Base-by-base conservation (phyloP, 2,329 filamentous ascomycete species). In the Nemania sp. region DNA sequence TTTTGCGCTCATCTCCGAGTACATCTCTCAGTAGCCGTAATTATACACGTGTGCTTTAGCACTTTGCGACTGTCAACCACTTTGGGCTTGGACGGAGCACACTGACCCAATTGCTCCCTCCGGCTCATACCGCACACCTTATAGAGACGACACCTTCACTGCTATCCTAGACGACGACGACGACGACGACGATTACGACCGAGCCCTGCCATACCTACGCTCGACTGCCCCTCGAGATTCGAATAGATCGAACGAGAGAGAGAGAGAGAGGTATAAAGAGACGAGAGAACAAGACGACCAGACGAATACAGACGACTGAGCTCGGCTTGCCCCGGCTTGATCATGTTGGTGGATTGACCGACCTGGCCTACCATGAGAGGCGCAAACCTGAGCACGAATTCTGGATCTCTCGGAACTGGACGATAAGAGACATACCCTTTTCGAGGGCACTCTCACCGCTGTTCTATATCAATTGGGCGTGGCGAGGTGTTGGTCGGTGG, bases 331-430 rank as follows among this genome's bases (percentile, higher is more conserved):
- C 54, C 29, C 48, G 47, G 48, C 57, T 60, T 60, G 71, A 72
- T 66, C 67, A 74, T 73, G 71, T 69, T 69, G 60, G 64, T 68
- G 62, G 68, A 69, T 62, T 73, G 70, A 73, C 62, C 66, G 69
- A 73, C 63, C 67, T 59, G 59, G 62, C 66, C 67, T 68, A 63
- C 63, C 67, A 72, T 69, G 68, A 70, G 65, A 70, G 71, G 71
- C 72, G 70, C 72, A 71, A 53, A 60, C 43, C 50, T 45, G 63
- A 68, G 70, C 70, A 71, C 67, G 71, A 68, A 70, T 67, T 67
- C 62, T 69, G 65, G 54, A 63, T 34, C 34, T 37, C 57, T 66
- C 59, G 55, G 62, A 62, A 68, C 65, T 62, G 50, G 52, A 62
- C 54, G 47, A 54, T 56, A 64, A 47, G 2, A 17, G 7, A 29